These are phyloP conservation scores for Trypanosoma avium DNA, from an alignment of 208 protist genomes.

Conservation along the genomic window DNA sequence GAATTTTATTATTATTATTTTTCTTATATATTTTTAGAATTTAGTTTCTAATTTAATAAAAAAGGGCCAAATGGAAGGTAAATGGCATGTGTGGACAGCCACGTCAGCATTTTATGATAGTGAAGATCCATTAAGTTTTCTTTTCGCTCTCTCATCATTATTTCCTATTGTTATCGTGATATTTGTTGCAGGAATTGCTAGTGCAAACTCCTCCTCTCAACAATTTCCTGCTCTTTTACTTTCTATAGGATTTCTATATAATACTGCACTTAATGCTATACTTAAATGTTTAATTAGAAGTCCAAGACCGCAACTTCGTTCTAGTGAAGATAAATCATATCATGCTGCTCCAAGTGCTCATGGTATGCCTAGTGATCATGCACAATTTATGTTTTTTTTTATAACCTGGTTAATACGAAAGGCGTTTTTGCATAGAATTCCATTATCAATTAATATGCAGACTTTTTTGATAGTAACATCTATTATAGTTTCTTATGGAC, in stretches of 20 bases:
- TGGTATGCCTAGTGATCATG: constrained; percentile 79
- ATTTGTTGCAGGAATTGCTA: constrained; percentile 62
- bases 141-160: constrained; percentile 57
- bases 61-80: background rate
- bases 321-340: constrained; percentile 15
- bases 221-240: constrained; percentile 47
- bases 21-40: background rate
- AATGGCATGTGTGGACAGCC: constrained; percentile 51
- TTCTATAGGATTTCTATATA: constrained; percentile 51
- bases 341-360: constrained; percentile 25
- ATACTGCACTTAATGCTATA: constrained; percentile 41
- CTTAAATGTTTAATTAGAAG: constrained; percentile 44
- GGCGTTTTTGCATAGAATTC: background rate
- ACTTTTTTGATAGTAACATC: constrained; percentile 33
- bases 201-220: constrained; percentile 34
- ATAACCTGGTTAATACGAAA: constrained; percentile 44
- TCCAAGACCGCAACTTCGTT: constrained; percentile 47
- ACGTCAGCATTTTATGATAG: constrained; percentile 57
- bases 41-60: background rate
- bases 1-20: constrained; percentile 5
- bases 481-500: constrained; percentile 46
- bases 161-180: constrained; percentile 59
- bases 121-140: constrained; percentile 47
- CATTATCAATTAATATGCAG: constrained; percentile 11
- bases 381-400: constrained; percentile 82